phyloP scores from a whole-genome alignment of 768 basidiomycete species.

The Tricholoma terreum region DNA sequence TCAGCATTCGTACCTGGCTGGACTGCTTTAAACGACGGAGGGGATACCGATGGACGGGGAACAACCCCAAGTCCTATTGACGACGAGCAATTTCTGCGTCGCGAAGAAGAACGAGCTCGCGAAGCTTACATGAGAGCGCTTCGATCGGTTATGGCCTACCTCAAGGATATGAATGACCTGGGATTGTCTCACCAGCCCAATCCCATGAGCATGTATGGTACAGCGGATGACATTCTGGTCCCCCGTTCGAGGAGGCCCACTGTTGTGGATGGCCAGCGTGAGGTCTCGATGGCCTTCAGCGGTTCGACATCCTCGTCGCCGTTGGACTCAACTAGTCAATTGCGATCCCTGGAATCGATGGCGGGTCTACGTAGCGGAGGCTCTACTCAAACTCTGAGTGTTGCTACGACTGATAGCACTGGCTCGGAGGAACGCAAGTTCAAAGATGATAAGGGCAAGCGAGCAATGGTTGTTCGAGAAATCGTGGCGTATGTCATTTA shows the following conservation, averaged over 20 bases:
- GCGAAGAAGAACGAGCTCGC: conserved; percentile 68
- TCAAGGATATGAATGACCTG: conserved; percentile 93
- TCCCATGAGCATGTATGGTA: conserved; percentile 57
- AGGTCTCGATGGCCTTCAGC: conserved; percentile 53
- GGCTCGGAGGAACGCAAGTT: conserved; percentile 83
- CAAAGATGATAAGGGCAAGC: conserved; percentile 87
- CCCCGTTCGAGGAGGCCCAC: conserved; percentile 67
- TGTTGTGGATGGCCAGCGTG: conserved; percentile 52
- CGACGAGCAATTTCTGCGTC: conserved; percentile 52
- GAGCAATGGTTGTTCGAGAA: conserved; percentile 82
- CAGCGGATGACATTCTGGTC: conserved; percentile 40
- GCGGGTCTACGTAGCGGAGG: conserved; percentile 56
- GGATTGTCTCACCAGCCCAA: conserved; percentile 63
- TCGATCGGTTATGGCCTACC: conserved; percentile 91
- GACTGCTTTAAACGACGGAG: conserved; percentile 39
- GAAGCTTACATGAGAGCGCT: conserved; percentile 79
- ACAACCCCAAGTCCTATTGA: conserved; percentile 44
- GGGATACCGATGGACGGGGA: conserved; percentile 31
- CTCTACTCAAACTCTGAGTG: conserved; percentile 65
- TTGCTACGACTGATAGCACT: conserved; percentile 71
- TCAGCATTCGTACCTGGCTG: conserved; percentile 57
- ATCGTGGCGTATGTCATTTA: conserved; percentile 74
- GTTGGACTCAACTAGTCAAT: conserved; percentile 46
- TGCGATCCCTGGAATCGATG: conserved; percentile 67
- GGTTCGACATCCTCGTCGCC: conserved; percentile 39